These are phyloP conservation scores for Botryotinia globosa DNA, from an alignment of 2,329 filamentous ascomycete species.

Conservation along the genomic window DNA sequence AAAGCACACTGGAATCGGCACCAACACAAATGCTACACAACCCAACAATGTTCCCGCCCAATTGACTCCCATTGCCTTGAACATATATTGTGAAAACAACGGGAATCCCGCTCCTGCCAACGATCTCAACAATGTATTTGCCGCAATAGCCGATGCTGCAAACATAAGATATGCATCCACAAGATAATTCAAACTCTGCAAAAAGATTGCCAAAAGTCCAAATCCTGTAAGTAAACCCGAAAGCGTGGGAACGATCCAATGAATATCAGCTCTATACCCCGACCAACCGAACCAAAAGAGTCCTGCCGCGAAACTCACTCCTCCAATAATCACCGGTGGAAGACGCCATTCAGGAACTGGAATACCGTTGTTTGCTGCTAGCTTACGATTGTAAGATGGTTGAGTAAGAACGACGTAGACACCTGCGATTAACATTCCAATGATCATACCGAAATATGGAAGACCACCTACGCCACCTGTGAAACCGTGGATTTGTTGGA, in stretches of 20 bases:
- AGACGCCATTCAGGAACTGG: slow-evolving; percentile 66
- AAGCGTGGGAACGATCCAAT: slow-evolving; percentile 62
- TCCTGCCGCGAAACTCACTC: slow-evolving; percentile 58
- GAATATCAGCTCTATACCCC: slow-evolving; percentile 48
- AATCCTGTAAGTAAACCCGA: slow-evolving; percentile 67
- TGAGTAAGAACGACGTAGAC: slow-evolving; percentile 60
- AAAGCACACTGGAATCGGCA: slow-evolving; percentile 63
- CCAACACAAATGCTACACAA: slow-evolving; percentile 54
- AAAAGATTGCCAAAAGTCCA: slow-evolving; percentile 79
- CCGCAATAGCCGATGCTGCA: slow-evolving; percentile 77
- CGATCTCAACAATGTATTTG: slow-evolving; percentile 77
- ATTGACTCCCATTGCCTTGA: slow-evolving; percentile 58
- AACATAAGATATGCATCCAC: slow-evolving; percentile 63
- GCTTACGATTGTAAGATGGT: slow-evolving; percentile 65
- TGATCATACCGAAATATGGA: slow-evolving; percentile 81
- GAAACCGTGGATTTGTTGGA: slow-evolving; percentile 69
- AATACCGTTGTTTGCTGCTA: slow-evolving; percentile 63
- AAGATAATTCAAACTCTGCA: slow-evolving; percentile 77
- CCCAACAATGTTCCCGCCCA: slow-evolving; percentile 62
- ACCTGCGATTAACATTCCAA: slow-evolving; percentile 68
- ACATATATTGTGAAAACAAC: slow-evolving; percentile 72
- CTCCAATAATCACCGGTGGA: slow-evolving; percentile 58
- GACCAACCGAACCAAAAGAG: slow-evolving; percentile 80
- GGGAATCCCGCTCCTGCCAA: slow-evolving; percentile 77
- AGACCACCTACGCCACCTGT: slow-evolving; percentile 68